phyloP scores from a whole-genome alignment of 805 yeast species.

The Starmerella asiatica region DNA sequence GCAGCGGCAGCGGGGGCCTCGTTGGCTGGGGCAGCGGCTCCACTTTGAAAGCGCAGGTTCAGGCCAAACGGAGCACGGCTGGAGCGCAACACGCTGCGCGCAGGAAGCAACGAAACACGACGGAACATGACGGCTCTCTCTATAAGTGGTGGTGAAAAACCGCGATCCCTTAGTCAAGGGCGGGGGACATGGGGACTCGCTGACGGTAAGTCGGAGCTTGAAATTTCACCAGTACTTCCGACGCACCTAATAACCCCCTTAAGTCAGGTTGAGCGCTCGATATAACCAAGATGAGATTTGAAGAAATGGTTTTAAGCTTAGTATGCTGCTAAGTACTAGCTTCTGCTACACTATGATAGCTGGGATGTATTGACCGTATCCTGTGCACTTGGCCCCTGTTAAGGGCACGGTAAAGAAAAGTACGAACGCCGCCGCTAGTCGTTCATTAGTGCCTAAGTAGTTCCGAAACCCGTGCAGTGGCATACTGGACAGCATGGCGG shows the following conservation, averaged over 20 bases:
- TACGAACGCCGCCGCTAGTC: too few species aligned
- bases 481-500: slow-evolving; percentile 42
- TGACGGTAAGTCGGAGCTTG: too few species aligned
- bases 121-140: slow-evolving; percentile 3
- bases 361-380: too few species aligned
- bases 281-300: too few species aligned
- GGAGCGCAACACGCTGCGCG: neutral
- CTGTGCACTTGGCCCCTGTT: too few species aligned
- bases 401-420: too few species aligned
- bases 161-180: neutral
- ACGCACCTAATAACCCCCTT: neutral
- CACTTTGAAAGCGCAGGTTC: slow-evolving; percentile 29
- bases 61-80: slow-evolving; percentile 1
- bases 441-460: too few species aligned
- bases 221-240: too few species aligned
- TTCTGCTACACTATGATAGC: too few species aligned
- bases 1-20: slow-evolving; percentile 16
- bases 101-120: slow-evolving; percentile 3
- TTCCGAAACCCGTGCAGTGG: neutral
- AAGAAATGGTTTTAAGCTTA: too few species aligned
- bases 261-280: neutral
- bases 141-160: neutral
- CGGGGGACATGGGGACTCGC: neutral
- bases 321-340: too few species aligned
- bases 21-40: slow-evolving; percentile 21